These are phyloP conservation scores for Penicillium sp. DNA, from an alignment of 2,329 filamentous ascomycete genomes.

Conservation along the genomic window DNA sequence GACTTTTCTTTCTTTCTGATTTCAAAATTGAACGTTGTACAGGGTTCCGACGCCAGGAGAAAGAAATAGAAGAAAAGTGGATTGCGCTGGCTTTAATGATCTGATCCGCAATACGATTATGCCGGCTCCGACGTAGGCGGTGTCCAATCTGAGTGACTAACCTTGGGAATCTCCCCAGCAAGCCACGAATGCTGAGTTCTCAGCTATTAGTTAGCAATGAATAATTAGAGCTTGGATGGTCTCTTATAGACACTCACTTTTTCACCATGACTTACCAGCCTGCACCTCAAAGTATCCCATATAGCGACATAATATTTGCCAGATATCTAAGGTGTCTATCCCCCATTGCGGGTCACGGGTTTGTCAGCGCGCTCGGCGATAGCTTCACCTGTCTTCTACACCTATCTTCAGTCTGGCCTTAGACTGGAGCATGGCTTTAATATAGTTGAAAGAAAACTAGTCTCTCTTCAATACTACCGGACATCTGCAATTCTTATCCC, in stretches of 20 bases:
- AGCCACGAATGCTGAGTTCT: too few species aligned
- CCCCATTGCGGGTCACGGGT: background rate
- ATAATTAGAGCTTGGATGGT: too few species aligned
- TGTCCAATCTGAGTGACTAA: conserved; percentile 18
- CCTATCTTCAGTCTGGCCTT: conserved; percentile 1
- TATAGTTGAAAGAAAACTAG: conserved; percentile 2
- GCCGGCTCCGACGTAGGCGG: conserved; percentile 30
- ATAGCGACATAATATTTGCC: conserved; percentile 1
- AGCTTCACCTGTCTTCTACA: conserved; percentile 8
- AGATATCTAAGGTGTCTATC: conserved; percentile 11
- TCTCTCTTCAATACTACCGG: background rate
- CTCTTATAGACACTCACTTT: too few species aligned
- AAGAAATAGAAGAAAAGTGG: conserved; percentile 1
- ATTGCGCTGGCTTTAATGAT: conserved; percentile 9
- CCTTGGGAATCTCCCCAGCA: too few species aligned
- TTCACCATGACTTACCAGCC: too few species aligned
- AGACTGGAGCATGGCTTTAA: conserved; percentile 9
- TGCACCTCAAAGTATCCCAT: too few species aligned
- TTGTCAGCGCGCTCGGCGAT: conserved; percentile 11
- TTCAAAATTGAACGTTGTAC: conserved; percentile 3
- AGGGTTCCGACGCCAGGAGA: background rate
- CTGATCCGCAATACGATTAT: conserved; percentile 28
- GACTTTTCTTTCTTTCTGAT: background rate
- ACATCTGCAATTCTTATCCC: background rate
- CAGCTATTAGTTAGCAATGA: too few species aligned